phyloP scores from a whole-genome alignment of 352 stramenopile genomes.

The Phytophthora crassamura region DNA sequence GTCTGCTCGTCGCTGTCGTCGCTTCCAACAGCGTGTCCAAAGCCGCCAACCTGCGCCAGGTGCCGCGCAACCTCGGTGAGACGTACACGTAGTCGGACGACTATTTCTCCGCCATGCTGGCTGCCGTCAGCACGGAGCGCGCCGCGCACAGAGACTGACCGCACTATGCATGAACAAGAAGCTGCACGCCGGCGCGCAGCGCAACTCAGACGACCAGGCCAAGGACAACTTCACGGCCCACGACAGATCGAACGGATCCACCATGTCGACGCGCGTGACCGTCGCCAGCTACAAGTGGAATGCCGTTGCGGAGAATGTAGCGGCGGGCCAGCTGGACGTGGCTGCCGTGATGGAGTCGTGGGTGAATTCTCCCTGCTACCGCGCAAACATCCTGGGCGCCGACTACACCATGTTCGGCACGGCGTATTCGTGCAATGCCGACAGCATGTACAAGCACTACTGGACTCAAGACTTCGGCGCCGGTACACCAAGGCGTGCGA shows the following conservation, averaged over 20 bases:
- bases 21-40: conserved; percentile 6
- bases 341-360: conserved; percentile 43
- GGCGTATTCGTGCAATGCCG: conserved; percentile 21
- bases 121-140: conserved; percentile 50
- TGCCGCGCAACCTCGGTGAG: conserved; percentile 15
- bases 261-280: conserved; percentile 38
- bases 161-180: conserved; percentile 49
- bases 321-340: conserved; percentile 39
- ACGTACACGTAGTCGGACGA: conserved; percentile 26
- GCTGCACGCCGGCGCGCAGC: conserved; percentile 24
- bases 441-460: conserved; percentile 44
- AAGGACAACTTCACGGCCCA: conserved; percentile 52
- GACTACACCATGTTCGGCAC: conserved; percentile 24
- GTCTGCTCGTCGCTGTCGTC: conserved; percentile 7
- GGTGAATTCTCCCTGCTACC: conserved; percentile 45
- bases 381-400: conserved; percentile 36
- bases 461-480: conserved; percentile 60
- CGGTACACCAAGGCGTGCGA: conserved; percentile 30
- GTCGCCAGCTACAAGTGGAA: conserved; percentile 42
- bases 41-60: conserved; percentile 15
- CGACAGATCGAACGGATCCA: conserved; percentile 46
- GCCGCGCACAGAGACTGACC: conserved; percentile 33
- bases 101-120: conserved; percentile 37
- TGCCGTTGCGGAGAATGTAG: conserved; percentile 49
- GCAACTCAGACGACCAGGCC: conserved; percentile 45